phyloP scores from a whole-genome alignment of 2,329 filamentous ascomycete species.

The Xenosphaeropsis pyriputrescens region DNA sequence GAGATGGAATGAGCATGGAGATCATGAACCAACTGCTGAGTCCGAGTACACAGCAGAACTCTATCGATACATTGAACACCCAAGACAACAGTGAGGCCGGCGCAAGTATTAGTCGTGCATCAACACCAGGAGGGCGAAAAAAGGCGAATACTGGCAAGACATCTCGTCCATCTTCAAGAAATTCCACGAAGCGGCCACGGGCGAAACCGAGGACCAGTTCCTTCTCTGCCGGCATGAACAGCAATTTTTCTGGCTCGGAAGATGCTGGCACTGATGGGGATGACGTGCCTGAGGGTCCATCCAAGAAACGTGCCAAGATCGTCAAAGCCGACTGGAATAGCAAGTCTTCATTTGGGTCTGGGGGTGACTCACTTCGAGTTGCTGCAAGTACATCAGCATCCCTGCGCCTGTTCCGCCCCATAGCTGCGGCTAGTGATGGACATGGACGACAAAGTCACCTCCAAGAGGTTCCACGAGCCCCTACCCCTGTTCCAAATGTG shows the following conservation, averaged over 20 bases:
- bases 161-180: conserved; percentile 14
- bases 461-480: conserved; percentile 61
- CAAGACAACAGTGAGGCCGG: conserved; percentile 4
- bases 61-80: conserved; percentile 8
- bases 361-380: conserved; percentile 72
- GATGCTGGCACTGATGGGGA: conserved; percentile 31
- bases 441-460: conserved; percentile 28
- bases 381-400: conserved; percentile 83
- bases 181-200: conserved; percentile 12
- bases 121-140: conserved; percentile 1
- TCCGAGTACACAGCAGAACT: conserved; percentile 12
- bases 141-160: conserved; percentile 6
- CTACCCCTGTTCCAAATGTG: conserved; percentile 53
- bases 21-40: conserved; percentile 18
- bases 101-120: conserved; percentile 5
- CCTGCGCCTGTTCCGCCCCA: conserved; percentile 68
- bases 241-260: conserved; percentile 64
- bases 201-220: conserved; percentile 3
- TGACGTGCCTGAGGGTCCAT: conserved; percentile 20
- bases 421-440: conserved; percentile 32
- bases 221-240: conserved; percentile 16
- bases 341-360: conserved; percentile 55
- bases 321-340: conserved; percentile 60
- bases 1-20: conserved; percentile 17
- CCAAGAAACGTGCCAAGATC: conserved; percentile 68